A percentile compares a stretch with the other conserved stretches of the same genome.
Evolutionary conservation across 305 asterid genomes (phyloP).

Genomic region (Ilex paraguariensis): DNA sequence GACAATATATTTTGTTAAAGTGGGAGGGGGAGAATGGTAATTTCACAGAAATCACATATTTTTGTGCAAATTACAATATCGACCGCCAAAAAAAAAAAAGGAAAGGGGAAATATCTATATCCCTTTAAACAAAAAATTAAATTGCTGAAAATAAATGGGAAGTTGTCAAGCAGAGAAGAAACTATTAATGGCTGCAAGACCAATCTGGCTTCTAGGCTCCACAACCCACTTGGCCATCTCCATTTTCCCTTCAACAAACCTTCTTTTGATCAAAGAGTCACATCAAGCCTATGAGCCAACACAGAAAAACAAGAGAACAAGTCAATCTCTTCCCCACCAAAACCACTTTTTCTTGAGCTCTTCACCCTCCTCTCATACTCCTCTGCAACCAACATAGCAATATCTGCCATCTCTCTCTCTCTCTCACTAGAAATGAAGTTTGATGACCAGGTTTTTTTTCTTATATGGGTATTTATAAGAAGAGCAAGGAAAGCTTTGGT

Average conservation of each 20-base stretch:
- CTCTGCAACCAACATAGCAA: constrained; percentile 62
- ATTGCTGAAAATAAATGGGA: too few relatives aligned
- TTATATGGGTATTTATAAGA: too few relatives aligned
- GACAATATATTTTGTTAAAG: too few relatives aligned
- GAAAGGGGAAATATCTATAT: too few relatives aligned
- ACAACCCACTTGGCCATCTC: not conserved
- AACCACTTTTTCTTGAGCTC: constrained; percentile 38
- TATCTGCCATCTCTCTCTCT: constrained; percentile 43
- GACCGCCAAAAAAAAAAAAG: too few relatives aligned
- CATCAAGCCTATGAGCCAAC: constrained; percentile 22
- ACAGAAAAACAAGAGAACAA: constrained; percentile 33
- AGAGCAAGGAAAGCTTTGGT: too few relatives aligned
- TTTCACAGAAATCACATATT: too few relatives aligned
- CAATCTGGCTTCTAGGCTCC: constrained; percentile 31
- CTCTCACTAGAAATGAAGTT: too few relatives aligned
- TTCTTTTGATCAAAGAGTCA: constrained; percentile 27
- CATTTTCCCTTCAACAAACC: not conserved
- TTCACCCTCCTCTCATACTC: constrained; percentile 63
- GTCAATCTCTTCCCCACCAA: constrained; percentile 25
- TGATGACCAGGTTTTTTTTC: too few relatives aligned
- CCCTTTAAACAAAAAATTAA: too few relatives aligned
- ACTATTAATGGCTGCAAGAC: constrained; percentile 36
- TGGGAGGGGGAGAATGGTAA: too few relatives aligned
- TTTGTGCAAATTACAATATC: too few relatives aligned
- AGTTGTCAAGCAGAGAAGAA: constrained; percentile 40